These are phyloP conservation scores for Gymnopilus junonius DNA, from an alignment of 768 basidiomycete species.

Conservation along the genomic window DNA sequence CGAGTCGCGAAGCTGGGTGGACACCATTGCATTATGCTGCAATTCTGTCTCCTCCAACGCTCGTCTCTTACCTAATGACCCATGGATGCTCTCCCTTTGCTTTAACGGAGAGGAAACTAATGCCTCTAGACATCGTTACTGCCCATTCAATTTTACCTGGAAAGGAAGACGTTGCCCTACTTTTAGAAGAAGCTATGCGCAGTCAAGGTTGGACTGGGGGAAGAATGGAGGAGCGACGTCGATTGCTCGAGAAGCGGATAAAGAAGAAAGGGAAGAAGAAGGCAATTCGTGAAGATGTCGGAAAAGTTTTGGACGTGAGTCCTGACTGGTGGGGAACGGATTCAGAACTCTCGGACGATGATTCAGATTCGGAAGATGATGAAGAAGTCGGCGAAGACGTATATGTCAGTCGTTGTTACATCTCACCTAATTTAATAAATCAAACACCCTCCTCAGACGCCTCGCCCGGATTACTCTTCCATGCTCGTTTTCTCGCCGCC, in stretches of 20 bases:
- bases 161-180: conserved; percentile 82
- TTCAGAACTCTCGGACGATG: conserved; percentile 45
- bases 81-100: conserved; percentile 87
- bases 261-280: conserved; percentile 58
- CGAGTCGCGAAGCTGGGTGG: conserved; percentile 75
- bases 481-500: conserved; percentile 95
- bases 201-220: conserved; percentile 83
- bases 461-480: conserved; percentile 73
- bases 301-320: conserved; percentile 57
- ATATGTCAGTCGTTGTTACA: conserved; percentile 41
- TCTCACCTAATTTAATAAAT: conserved; percentile 12
- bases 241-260: conserved; percentile 57
- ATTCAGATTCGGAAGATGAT: conserved; percentile 48
- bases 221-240: conserved; percentile 71
- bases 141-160: conserved; percentile 82
- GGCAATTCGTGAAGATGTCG: conserved; percentile 62
- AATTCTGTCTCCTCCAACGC: conserved; percentile 84
- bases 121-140: conserved; percentile 88
- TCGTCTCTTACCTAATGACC: conserved; percentile 91
- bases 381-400: conserved; percentile 55
- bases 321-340: conserved; percentile 69
- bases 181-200: conserved; percentile 90
- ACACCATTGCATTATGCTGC: conserved; percentile 93
- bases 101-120: conserved; percentile 77
- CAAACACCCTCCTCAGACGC: conserved; percentile 54